phyloP scores from a whole-genome alignment of 352 stramenopile genomes.

The Phytophthora fragariae region DNA sequence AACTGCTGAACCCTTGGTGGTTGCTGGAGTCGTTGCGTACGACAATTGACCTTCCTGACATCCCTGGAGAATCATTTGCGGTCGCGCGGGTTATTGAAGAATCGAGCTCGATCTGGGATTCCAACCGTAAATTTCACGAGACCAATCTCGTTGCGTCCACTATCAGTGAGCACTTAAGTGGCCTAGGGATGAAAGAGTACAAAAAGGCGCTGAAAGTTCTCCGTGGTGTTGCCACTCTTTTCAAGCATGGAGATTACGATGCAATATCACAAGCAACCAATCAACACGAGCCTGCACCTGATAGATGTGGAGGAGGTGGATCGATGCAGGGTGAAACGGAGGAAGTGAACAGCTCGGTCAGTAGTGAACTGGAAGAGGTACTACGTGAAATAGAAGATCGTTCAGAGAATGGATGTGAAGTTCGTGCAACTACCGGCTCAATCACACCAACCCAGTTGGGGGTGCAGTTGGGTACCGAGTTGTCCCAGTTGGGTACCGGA shows the following conservation, averaged over 20 bases:
- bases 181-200: constrained; percentile 23
- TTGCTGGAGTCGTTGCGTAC: constrained; percentile 15
- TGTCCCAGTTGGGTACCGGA: no score
- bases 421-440: no score
- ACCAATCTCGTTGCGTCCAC: constrained; percentile 7
- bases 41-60: neutral
- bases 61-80: constrained; percentile 6
- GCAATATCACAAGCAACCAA: neutral
- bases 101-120: constrained; percentile 10
- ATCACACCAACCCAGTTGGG: no score
- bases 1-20: constrained; percentile 19
- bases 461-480: no score
- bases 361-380: no score
- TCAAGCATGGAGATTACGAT: constrained; percentile 19
- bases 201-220: neutral
- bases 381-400: no score
- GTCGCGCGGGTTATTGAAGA: neutral
- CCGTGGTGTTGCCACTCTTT: constrained; percentile 1
- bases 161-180: constrained; percentile 23
- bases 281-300: neutral
- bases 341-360: no score
- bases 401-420: no score
- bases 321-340: no score
- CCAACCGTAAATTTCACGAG: constrained; percentile 22
- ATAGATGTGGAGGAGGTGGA: no score